phyloP scores from a whole-genome alignment of 345 rosid species.

The Eucalyptus fibrosa region DNA sequence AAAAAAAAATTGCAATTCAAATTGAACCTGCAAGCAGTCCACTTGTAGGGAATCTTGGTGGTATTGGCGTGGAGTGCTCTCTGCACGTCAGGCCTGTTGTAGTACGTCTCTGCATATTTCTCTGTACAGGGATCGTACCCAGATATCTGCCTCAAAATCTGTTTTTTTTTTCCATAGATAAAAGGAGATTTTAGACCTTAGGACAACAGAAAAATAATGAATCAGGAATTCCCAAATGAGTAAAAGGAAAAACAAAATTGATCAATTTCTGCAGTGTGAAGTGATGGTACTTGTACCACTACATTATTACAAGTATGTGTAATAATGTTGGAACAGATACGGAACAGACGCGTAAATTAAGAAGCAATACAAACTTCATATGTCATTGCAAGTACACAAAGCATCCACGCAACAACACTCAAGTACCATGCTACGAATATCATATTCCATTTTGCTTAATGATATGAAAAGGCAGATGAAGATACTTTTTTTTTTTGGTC shows the following conservation, averaged over 20 bases:
- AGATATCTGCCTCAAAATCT: constrained; percentile 43
- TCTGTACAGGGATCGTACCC: constrained; percentile 99
- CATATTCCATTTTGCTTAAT: neutral
- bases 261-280: neutral
- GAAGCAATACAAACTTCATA: neutral
- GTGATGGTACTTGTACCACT: neutral
- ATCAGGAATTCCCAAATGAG: neutral
- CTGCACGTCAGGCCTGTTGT: constrained; percentile 88
- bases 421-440: neutral
- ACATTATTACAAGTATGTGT: neutral
- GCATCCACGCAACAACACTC: neutral
- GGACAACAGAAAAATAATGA: neutral
- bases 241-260: neutral
- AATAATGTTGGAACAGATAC: neutral
- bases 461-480: neutral
- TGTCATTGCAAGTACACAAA: neutral
- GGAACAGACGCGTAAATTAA: neutral
- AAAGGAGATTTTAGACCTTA: neutral
- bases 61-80: constrained; percentile 76
- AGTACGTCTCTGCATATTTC: constrained; percentile 87
- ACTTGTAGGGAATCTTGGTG: constrained; percentile 64
- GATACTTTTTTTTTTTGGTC: no score
- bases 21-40: constrained; percentile 94
- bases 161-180: neutral
- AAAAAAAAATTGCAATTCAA: neutral